Base-by-base conservation (phyloP, 140 eudicot genomes). In the Senecio squalidus region DNA sequence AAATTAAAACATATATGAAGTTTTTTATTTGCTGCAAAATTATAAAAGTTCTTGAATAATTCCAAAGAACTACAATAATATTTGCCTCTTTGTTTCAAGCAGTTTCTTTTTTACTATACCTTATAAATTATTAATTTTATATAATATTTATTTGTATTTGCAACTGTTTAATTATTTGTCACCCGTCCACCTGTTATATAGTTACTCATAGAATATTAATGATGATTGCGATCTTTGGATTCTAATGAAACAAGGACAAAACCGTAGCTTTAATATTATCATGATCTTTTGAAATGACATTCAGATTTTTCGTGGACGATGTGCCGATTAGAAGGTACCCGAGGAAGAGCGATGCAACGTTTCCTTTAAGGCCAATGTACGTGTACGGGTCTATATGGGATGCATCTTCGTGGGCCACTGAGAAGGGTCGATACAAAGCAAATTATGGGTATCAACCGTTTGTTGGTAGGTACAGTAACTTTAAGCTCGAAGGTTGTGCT, bases 401-500 rank as follows among this genome's bases (percentile, higher is more conserved):
- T 38, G 95, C 95, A 28, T 86, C 92, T n/a, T 71, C 83, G 11
- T 86, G 95, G 95, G 95, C 95, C 18, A 86, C 95, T 0, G 88
- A 86, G 18, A 71, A 78, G 17, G 95, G 95, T 2, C 73, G 58
- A 58, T 80, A 79, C 72, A 86, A 75, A 63, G 95, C 83, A 4
- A 64, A 86, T 39, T 86, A 86, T 11, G 59, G 27, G 17, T 80
- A 86, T 68, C 88, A 86, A 60, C 95, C 95, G 1, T 82, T 86
- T 69, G 60, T 82, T 14, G 92, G 83, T 5, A 78, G 64, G 71
- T 89, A 85, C 67, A 74, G 45, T 46, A 76, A 85, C 59, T 89
- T 89, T 80, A 85, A 83, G 71, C 58, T 81, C 16, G 50, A 48
- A 2, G 98, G 95, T 16, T 84, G 95, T 34, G 54, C 57, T 0